A percentile compares a stretch with the other conserved stretches of the same genome.
Evolutionary conservation across 2,329 filamentous ascomycete species (phyloP).

Genomic region (Trichoderma afroharzianum): DNA sequence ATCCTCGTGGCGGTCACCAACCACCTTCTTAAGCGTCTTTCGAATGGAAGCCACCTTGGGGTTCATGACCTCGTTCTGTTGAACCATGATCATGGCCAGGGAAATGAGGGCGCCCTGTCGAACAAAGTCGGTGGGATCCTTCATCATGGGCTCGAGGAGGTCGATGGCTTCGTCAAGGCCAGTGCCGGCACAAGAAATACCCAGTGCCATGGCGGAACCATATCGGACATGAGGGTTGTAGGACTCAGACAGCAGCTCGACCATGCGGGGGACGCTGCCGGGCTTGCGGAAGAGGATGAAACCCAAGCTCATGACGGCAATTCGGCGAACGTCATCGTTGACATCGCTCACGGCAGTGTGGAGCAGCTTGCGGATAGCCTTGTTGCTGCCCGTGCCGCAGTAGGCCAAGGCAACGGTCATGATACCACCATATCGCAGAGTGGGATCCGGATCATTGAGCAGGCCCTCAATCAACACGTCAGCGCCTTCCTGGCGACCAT

Average conservation of each 20-base stretch:
- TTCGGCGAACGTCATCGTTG: constrained; percentile 92
- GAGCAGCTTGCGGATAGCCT: constrained; percentile 91
- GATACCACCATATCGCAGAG: constrained; percentile 92
- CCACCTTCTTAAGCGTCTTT: constrained; percentile 90
- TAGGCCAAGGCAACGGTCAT: constrained; percentile 98
- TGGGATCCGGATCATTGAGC: constrained; percentile 88
- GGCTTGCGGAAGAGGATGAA: constrained; percentile 99
- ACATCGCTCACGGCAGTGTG: constrained; percentile 97
- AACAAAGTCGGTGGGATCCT: constrained; percentile 97
- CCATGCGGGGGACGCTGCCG: constrained; percentile 95
- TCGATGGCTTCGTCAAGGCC: constrained; percentile 95
- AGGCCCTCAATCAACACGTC: constrained; percentile 93
- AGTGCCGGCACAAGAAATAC: constrained; percentile 95
- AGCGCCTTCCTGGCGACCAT: constrained; percentile 87
- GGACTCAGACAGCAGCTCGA: constrained; percentile 94
- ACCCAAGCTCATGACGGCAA: constrained; percentile 94
- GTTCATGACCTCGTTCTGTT: constrained; percentile 98
- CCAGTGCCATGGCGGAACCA: constrained; percentile 95
- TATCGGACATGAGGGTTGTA: constrained; percentile 99
- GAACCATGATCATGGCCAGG: constrained; percentile 97
- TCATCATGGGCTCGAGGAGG: constrained; percentile 97
- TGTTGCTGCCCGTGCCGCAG: constrained; percentile 96
- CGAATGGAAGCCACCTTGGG: constrained; percentile 88
- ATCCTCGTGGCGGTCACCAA: constrained; percentile 93
- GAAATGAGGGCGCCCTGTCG: constrained; percentile 93